Base-by-base conservation (phyloP, 768 basidiomycete genomes). In the Vishniacozyma victoriae region DNA sequence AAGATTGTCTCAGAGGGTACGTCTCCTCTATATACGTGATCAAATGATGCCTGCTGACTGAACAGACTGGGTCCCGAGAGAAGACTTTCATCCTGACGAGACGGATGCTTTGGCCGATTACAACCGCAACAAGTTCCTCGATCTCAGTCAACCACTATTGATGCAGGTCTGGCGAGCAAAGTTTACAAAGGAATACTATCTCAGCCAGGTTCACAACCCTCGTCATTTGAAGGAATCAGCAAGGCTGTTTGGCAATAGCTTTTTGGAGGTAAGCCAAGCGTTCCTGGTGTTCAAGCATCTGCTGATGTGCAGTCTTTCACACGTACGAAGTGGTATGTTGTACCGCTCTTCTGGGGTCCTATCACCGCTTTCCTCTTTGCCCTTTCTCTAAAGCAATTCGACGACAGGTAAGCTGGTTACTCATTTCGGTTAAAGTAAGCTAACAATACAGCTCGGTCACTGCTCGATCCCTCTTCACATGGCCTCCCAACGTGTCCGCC, bases 131-230 rank as follows among this genome's bases (percentile, higher is more conserved):
- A 78, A 87, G 62, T 99, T 99, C 72, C 75, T 99, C 52, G 92
- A 99, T 71, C 79, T 99, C 18, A 78, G 81, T 52, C 82, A 83
- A 67, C 91, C 95, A 9, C 69, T 99, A 44, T 70, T 93, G 46
- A 62, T 70, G 49, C 95, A 99, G 73, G 80, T 99, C 52, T 91
- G 86, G 87, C 75, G 82, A 54, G 80, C 81, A 14, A 51, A 46
- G 39, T 64, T 36, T 50, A 87, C 87, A 67, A 99, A 99, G 77
- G 81, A 85, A 3, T 97, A 91, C 72, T 99, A 99, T 69, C 76
- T 99, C 41, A 80, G 88, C 61, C 95, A 99, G 72, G 87, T 99
- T 0, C 95, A 99, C 72, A 91, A 96, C 70, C 93, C 95, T 1
- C 80, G 95, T 35, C 92, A 92, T 70, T 72, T 92, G 44, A 72